These are phyloP conservation scores for Microcos paniculata DNA, from an alignment of 345 rosid genomes.

Conservation along the genomic window DNA sequence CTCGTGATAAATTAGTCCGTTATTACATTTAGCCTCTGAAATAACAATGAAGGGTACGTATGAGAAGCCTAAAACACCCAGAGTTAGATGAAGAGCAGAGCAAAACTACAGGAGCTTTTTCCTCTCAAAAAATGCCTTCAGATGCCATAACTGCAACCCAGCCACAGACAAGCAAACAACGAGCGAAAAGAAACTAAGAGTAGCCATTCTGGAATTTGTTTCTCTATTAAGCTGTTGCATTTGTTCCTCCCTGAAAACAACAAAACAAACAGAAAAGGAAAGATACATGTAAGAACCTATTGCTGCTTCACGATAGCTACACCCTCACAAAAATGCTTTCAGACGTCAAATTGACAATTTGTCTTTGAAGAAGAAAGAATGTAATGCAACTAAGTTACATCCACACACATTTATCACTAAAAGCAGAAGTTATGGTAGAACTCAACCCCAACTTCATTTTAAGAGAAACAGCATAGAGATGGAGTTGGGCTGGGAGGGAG, in stretches of 20 bases:
- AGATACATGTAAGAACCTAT: background rate
- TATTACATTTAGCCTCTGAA: background rate
- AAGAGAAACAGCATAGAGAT: too few species aligned
- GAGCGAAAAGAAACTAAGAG: conserved; percentile 58
- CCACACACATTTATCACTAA: too few species aligned
- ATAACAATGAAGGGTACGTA: background rate
- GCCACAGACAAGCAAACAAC: conserved; percentile 71
- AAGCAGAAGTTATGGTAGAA: too few species aligned
- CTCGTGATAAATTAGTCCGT: background rate
- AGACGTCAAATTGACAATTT: too few species aligned
- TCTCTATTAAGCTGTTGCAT: conserved; percentile 74
- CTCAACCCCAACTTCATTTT: too few species aligned
- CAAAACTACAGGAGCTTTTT: conserved; percentile 65
- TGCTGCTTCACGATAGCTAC: background rate
- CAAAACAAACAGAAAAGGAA: background rate
- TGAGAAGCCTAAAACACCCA: background rate
- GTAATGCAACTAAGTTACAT: too few species aligned
- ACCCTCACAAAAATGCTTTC: too few species aligned
- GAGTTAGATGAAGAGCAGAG: background rate
- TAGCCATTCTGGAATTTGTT: conserved; percentile 66
- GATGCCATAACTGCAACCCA: conserved; percentile 77
- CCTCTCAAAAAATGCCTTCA: conserved; percentile 82
- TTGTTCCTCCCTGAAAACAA: conserved; percentile 79
- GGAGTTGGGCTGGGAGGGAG: too few species aligned
- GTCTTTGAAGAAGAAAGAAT: too few species aligned